These are phyloP conservation scores for Arthroderma sp. DNA, from an alignment of 2,329 filamentous ascomycete genomes.

Conservation along the genomic window DNA sequence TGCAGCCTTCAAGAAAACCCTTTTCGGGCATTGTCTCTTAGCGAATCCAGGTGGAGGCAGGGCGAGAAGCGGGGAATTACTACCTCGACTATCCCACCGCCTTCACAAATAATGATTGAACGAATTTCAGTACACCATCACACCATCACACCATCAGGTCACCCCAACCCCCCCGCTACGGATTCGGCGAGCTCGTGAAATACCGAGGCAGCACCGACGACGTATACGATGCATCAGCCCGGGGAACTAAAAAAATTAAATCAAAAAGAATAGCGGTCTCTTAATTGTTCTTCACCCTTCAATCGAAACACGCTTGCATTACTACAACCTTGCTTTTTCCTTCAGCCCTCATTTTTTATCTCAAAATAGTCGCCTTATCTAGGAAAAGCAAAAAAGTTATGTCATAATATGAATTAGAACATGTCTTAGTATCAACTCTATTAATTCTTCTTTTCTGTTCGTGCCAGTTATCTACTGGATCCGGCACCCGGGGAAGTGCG, in stretches of 20 bases:
- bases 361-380: neutral
- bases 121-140: neutral
- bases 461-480: neutral
- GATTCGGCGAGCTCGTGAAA: conserved; percentile 1
- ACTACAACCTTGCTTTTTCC: neutral
- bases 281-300: neutral
- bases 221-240: neutral
- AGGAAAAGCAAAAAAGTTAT: neutral
- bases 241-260: neutral
- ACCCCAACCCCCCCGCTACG: neutral
- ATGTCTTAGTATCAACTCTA: conserved; percentile 1
- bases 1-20: neutral
- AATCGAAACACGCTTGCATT: neutral
- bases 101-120: neutral
- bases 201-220: neutral
- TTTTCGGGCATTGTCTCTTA: neutral
- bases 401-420: neutral
- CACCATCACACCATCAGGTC: too few species aligned
- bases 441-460: conserved; percentile 1
- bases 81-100: neutral
- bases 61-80: neutral
- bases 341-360: neutral
- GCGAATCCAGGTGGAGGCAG: neutral
- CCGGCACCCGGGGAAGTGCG: neutral
- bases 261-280: too few species aligned